Evolutionary conservation across 257 asterid genomes (phyloP).

Genomic region (Penstemon barbatus): DNA sequence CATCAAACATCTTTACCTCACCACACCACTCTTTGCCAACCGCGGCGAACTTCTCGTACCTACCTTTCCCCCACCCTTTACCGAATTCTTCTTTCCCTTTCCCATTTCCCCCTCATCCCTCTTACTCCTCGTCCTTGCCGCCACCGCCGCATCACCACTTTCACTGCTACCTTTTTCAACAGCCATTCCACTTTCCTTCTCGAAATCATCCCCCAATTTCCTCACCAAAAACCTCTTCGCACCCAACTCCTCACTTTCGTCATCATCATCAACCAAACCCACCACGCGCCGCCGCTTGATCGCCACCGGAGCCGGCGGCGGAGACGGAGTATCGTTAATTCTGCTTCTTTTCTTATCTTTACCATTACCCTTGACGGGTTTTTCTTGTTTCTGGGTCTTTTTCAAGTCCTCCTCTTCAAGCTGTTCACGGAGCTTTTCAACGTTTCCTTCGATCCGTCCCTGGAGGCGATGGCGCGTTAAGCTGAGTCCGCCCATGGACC

Average conservation of each 20-base stretch:
- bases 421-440: constrained; percentile 66
- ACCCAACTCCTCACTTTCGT: constrained; percentile 31
- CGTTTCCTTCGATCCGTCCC: constrained; percentile 83
- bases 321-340: constrained; percentile 38
- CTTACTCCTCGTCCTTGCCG: constrained; percentile 38
- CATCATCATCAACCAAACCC: constrained; percentile 47
- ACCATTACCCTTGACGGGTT: constrained; percentile 11
- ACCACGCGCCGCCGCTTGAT: constrained; percentile 63
- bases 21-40: constrained; percentile 30
- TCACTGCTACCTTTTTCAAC: not conserved
- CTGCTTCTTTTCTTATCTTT: not conserved
- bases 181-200: constrained; percentile 43
- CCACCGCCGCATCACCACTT: constrained; percentile 19
- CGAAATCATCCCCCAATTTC: constrained; percentile 79
- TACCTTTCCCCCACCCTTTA: constrained; percentile 30
- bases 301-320: constrained; percentile 76
- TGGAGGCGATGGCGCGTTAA: constrained; percentile 77
- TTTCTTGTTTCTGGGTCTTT: constrained; percentile 23
- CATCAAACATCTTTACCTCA: constrained; percentile 32
- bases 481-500: constrained; percentile 91
- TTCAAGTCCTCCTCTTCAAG: constrained; percentile 31
- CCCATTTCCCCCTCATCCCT: constrained; percentile 1
- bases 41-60: constrained; percentile 66
- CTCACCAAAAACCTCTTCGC: constrained; percentile 54
- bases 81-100: constrained; percentile 32